Percentiles rank a stretch among this genome's conserved stretches.
Conservation (phyloP, 2,329 filamentous ascomycete species). For the Aspergillus thermomutatus region DNA sequence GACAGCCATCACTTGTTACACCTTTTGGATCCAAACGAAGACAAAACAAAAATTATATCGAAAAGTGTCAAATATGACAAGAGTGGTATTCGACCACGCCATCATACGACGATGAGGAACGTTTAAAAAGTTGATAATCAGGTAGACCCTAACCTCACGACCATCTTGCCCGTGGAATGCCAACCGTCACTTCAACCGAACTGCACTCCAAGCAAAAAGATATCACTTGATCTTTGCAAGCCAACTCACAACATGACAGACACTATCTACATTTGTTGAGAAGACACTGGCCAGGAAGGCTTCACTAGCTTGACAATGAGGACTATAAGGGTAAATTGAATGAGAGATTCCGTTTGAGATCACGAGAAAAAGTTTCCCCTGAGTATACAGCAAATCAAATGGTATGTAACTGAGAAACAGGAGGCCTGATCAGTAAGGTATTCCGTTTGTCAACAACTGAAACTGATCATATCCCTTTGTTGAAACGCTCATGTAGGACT, state of each 20-base stretch:
- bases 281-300: no score
- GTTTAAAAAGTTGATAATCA: neutral
- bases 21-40: neutral
- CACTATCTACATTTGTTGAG: no score
- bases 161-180: slow-evolving; percentile 5
- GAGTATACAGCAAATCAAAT: neutral
- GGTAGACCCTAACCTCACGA: slow-evolving; percentile 8
- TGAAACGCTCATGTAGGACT: slow-evolving; percentile 84
- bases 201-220: neutral
- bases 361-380: neutral
- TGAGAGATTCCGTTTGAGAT: no score
- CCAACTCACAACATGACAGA: no score
- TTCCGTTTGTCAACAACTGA: slow-evolving; percentile 94
- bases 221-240: neutral
- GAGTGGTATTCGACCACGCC: neutral
- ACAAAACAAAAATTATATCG: neutral
- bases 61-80: neutral
- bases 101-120: neutral
- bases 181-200: neutral
- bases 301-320: no score
- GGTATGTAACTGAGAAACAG: neutral
- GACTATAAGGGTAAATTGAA: no score
- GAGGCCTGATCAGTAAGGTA: slow-evolving; percentile 67
- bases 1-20: no score
- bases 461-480: slow-evolving; percentile 98